Evolutionary conservation across 2,329 filamentous ascomycete genomes (phyloP).

Genomic region (Hymenoscyphus fraxineus): DNA sequence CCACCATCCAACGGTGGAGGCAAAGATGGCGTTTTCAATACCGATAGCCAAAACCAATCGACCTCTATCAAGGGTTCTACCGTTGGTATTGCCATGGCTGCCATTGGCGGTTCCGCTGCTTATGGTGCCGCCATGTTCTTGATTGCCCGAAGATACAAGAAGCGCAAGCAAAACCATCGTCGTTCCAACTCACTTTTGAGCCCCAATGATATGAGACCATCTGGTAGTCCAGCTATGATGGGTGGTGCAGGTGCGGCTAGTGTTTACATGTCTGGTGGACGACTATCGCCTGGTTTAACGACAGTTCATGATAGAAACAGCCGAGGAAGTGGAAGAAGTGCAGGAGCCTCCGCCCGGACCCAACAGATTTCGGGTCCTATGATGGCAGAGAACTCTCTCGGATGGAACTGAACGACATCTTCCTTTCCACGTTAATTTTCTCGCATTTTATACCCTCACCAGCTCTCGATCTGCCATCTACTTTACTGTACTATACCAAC

Average conservation of each 20-base stretch:
- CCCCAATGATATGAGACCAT: slow-evolving; percentile 47
- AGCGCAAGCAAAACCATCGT: slow-evolving; percentile 58
- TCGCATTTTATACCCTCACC: slow-evolving; percentile 25
- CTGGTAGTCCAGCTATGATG: slow-evolving; percentile 44
- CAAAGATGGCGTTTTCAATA: slow-evolving; percentile 41
- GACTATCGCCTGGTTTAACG: slow-evolving; percentile 36
- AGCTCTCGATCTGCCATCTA: slow-evolving; percentile 14
- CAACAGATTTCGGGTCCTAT: slow-evolving; percentile 70
- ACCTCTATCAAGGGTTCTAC: slow-evolving; percentile 61
- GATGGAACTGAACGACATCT: slow-evolving; percentile 59
- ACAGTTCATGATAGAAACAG: slow-evolving; percentile 43
- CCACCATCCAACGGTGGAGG: slow-evolving; percentile 33
- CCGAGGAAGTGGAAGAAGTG: slow-evolving; percentile 49
- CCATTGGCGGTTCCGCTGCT: slow-evolving; percentile 62
- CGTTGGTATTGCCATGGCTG: slow-evolving; percentile 61
- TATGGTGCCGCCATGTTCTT: slow-evolving; percentile 76
- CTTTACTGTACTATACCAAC: slow-evolving; percentile 29
- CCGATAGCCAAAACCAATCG: slow-evolving; percentile 40
- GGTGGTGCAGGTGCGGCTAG: slow-evolving; percentile 42
- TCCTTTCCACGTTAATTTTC: slow-evolving; percentile 13
- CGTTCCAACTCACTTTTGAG: slow-evolving; percentile 57
- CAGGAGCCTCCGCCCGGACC: slow-evolving; percentile 48
- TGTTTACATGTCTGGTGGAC: slow-evolving; percentile 39
- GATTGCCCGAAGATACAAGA: slow-evolving; percentile 67
- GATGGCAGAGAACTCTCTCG: slow-evolving; percentile 73